These are phyloP conservation scores for Sequoia sempervirens DNA, from an alignment of 75 land plant genomes.

Conservation along the genomic window DNA sequence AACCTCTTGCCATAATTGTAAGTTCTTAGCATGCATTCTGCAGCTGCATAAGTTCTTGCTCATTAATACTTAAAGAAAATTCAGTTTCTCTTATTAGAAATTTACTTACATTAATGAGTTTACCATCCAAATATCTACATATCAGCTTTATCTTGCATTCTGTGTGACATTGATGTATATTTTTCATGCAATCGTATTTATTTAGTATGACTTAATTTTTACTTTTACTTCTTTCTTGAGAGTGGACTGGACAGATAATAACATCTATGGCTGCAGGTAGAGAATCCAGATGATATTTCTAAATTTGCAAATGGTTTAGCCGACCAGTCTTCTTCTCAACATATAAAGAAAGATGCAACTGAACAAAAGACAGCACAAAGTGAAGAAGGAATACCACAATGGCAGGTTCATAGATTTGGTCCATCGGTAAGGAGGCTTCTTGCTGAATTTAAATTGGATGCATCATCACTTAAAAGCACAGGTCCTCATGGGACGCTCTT, in stretches of 20 bases:
- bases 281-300: constrained; percentile 61
- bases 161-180: not conserved
- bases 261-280: constrained; percentile 16
- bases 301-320: constrained; percentile 29
- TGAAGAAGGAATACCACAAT: constrained; percentile 7
- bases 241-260: not conserved
- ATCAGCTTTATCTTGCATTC: constrained; percentile 1
- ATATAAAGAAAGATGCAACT: not conserved
- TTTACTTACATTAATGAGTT: not conserved
- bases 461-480: constrained; percentile 66
- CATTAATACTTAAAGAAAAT: not conserved
- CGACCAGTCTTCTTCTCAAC: constrained; percentile 16
- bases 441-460: constrained; percentile 71
- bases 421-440: constrained; percentile 91
- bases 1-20: constrained; percentile 78
- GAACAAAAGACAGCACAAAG: constrained; percentile 5
- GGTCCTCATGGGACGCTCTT: constrained; percentile 89
- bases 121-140: not conserved
- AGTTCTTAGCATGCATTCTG: constrained; percentile 8
- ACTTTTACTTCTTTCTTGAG: not conserved
- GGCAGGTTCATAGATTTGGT: constrained; percentile 48
- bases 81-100: not conserved
- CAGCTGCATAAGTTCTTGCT: not conserved
- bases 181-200: not conserved
- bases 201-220: not conserved